Base-by-base conservation (phyloP, 257 asterid genomes). In the Nicotiana paniculata region DNA sequence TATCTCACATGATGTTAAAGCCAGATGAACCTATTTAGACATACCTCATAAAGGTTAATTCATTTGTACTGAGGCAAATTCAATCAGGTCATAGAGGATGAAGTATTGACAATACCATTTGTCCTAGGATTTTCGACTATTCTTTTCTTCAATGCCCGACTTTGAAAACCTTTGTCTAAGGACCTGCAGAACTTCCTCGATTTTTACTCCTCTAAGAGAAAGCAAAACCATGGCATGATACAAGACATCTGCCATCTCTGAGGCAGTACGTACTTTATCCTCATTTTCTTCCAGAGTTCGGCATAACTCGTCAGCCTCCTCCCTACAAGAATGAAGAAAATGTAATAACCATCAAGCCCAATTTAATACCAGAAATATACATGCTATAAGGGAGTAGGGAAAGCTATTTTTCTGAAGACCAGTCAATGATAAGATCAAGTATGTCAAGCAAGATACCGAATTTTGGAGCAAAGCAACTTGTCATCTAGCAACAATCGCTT, bases 241-340 rank as follows among this genome's bases (percentile, higher is more conserved):
- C 12, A 94, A 89, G 81, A 96, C 88, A 70, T 96, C 97, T 1
- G 94, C 97, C 95, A 94, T 93, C 82, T 95, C 98, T 0, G 97
- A 91, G 39, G 91, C 93, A 64, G 93, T 89, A 80, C 98, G 84
- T 15, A 88, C 81, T 46, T 46, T 85, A 18, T 86, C 99, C 89
- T 96, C 98, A 1, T 91, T 91, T 55, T 91, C 93, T 87, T 96
- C 98, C 37, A 91, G 75, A 4, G 99, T 91, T 80, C 89, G 87
- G 85, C 97, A 94, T 54, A 93, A 83, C 87, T 95, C 99, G 74
- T 95, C 95, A 0, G 99, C 99, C 83, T 95, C 99, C 77, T 95
- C 99, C 87, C 98, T 95, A 33, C 18, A 80, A 39, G 70, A 9
- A 32, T 66, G 66, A 81, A 28, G 39, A 81, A 32, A 75, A 51